Evolutionary conservation across 805 yeast genomes (phyloP).

Genomic region (Blastobotrys chiropterorum): DNA sequence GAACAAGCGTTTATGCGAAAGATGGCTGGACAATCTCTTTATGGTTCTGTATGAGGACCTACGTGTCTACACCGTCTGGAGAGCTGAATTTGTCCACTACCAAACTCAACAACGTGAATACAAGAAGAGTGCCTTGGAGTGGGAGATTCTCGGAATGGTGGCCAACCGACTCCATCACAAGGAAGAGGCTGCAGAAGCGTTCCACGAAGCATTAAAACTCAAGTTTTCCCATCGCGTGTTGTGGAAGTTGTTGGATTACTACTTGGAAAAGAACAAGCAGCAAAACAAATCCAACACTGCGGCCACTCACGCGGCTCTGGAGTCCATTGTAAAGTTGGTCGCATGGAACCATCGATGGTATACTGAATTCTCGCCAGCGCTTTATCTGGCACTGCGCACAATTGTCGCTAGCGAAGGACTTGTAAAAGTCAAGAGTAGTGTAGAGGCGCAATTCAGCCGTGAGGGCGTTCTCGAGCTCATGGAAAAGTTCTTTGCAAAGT

Average conservation of each 20-base stretch:
- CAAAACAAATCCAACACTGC: constrained; percentile 22
- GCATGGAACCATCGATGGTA: constrained; percentile 99
- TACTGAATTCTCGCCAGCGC: constrained; percentile 72
- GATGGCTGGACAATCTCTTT: constrained; percentile 74
- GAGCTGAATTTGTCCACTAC: constrained; percentile 82
- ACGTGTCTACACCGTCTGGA: constrained; percentile 80
- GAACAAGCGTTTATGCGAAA: constrained; percentile 58
- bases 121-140: constrained; percentile 73
- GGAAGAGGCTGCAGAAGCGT: constrained; percentile 85
- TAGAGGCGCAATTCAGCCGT: constrained; percentile 30
- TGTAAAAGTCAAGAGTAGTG: constrained; percentile 52
- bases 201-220: constrained; percentile 58
- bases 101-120: constrained; percentile 80
- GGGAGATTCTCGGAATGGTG: constrained; percentile 87
- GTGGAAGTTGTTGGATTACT: constrained; percentile 63
- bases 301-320: constrained; percentile 40
- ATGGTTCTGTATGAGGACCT: constrained; percentile 63
- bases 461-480: constrained; percentile 27
- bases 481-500: constrained; percentile 19
- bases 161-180: constrained; percentile 80
- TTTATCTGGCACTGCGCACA: constrained; percentile 50
- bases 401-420: constrained; percentile 73
- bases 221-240: constrained; percentile 80
- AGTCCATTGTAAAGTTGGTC: constrained; percentile 64
- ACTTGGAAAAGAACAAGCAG: constrained; percentile 34